Conservation (phyloP, 2,329 filamentous ascomycete genomes). For the Penicillium sp. region DNA sequence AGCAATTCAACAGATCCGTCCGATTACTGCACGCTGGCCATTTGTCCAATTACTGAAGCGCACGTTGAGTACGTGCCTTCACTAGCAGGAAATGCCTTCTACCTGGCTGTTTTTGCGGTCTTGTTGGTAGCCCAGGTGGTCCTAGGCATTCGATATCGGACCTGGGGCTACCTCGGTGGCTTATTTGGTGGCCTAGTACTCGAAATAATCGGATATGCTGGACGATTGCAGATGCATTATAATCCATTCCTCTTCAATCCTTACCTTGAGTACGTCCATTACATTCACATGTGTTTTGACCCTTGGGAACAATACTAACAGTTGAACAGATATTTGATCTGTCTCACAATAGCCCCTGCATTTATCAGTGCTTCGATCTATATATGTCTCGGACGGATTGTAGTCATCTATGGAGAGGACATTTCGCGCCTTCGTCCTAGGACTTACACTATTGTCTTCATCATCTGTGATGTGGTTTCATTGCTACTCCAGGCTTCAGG, state of each 20-base stretch:
- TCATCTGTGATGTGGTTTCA: conserved; percentile 62
- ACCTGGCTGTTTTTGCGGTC: conserved; percentile 11
- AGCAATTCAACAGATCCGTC: not conserved
- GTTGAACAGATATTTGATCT: not conserved
- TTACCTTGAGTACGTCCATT: conserved; percentile 5
- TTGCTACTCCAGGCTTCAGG: conserved; percentile 62
- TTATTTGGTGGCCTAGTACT: conserved; percentile 1
- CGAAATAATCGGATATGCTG: conserved; percentile 4
- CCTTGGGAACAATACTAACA: not conserved
- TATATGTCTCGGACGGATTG: not conserved
- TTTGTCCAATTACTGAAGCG: conserved; percentile 12
- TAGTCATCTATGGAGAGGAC: not conserved
- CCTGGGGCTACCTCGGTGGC: conserved; percentile 11
- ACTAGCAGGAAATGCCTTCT: conserved; percentile 16
- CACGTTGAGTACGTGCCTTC: conserved; percentile 15
- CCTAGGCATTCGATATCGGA: conserved; percentile 11
- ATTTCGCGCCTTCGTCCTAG: conserved; percentile 36
- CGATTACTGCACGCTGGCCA: conserved; percentile 14
- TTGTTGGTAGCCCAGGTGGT: conserved; percentile 7
- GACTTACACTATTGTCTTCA: conserved; percentile 51
- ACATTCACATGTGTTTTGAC: not conserved
- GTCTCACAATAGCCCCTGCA: not conserved
- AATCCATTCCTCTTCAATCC: conserved; percentile 2
- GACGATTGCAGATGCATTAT: conserved; percentile 4
- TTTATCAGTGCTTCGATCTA: not conserved